Percentiles rank a stretch among this genome's conserved stretches.
phyloP scores from a whole-genome alignment of 495 filamentous ascomycete genomes.

The Daldinia grandis region DNA sequence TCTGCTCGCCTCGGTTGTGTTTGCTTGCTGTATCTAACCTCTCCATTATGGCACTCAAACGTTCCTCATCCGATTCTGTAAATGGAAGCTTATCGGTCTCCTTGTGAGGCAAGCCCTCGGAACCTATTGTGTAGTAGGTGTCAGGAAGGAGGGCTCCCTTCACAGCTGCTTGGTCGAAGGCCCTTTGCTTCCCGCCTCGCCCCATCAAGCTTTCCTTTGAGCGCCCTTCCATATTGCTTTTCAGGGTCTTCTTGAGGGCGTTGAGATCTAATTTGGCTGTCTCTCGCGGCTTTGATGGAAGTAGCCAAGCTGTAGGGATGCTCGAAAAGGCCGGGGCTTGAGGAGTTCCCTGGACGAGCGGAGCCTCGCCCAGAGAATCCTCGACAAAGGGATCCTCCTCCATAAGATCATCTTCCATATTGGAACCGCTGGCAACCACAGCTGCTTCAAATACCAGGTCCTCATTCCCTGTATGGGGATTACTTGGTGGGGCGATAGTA shows the following conservation, averaged over 20 bases:
- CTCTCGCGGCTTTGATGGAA: not conserved
- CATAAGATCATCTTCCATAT: not conserved
- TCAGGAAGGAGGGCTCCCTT: not conserved
- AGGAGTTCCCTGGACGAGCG: no score
- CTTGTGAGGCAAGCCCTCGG: conserved; percentile 1
- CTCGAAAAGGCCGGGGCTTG: not conserved
- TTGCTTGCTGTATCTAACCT: not conserved
- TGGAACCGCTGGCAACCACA: not conserved
- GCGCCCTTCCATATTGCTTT: not conserved
- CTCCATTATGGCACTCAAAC: not conserved
- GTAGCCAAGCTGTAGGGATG: not conserved
- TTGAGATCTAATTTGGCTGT: not conserved
- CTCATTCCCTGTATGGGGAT: not conserved
- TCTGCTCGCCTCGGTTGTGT: not conserved
- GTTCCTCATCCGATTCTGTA: not conserved
- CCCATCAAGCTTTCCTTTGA: not conserved
- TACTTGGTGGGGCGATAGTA: not conserved
- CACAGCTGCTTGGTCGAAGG: not conserved
- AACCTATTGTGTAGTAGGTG: not conserved
- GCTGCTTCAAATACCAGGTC: not conserved
- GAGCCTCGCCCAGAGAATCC: not conserved
- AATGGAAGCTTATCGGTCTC: not conserved
- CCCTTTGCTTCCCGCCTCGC: not conserved
- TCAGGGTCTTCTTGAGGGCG: not conserved
- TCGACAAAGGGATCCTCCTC: not conserved